Conservation (phyloP, 163 green algal genomes). For the Coccomyxa subellipsoidea region DNA sequence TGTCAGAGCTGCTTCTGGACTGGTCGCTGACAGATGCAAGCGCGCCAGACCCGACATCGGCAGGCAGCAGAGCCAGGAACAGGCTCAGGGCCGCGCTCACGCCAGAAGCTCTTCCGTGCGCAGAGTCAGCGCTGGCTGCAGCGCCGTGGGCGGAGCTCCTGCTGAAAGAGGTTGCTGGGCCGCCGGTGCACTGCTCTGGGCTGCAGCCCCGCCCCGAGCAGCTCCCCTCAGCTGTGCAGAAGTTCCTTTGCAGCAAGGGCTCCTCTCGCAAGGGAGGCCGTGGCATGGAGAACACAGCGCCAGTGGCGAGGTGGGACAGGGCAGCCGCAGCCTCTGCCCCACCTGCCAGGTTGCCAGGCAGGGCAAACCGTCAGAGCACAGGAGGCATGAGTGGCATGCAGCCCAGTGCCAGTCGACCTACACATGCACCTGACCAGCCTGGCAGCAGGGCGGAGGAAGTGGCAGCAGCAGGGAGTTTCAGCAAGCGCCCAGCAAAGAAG, state of each 20-base stretch:
- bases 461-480: not conserved
- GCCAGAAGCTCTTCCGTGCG: not conserved
- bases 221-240: not conserved
- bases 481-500: not conserved
- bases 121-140: not conserved
- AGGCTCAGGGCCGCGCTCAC: not conserved
- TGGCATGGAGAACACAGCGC: not conserved
- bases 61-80: not conserved
- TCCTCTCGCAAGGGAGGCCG: not conserved
- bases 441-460: not conserved
- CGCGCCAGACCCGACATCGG: not conserved
- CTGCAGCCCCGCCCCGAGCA: not conserved
- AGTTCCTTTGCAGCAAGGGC: not conserved
- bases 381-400: not conserved
- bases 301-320: not conserved
- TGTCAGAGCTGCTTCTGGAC: constrained; percentile 31
- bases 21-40: constrained; percentile 24
- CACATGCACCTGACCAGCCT: not conserved
- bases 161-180: not conserved
- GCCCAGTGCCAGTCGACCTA: too few relatives aligned
- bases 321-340: not conserved
- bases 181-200: not conserved
- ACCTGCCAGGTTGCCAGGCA: not conserved
- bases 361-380: not conserved
- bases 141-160: not conserved